A percentile compares a stretch with the other conserved stretches of the same genome.
Evolutionary conservation across 2,329 filamentous ascomycete genomes (phyloP).

Genomic region (Ceratocystis cubensis): DNA sequence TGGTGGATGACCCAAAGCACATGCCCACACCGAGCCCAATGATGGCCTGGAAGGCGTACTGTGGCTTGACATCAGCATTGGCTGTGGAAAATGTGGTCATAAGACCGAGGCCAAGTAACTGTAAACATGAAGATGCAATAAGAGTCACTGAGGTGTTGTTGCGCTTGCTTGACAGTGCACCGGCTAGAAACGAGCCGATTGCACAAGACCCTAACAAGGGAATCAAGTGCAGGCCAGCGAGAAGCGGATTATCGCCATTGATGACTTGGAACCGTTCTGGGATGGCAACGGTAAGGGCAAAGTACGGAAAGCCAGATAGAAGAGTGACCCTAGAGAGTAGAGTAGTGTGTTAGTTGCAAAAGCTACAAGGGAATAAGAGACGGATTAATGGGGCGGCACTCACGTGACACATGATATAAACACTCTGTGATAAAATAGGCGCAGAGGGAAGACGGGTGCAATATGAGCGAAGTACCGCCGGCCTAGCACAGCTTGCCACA

Average conservation of each 20-base stretch:
- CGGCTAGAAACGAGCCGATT: conserved; percentile 43
- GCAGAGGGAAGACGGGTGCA: conserved; percentile 44
- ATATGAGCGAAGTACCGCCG: conserved; percentile 30
- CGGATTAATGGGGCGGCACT: conserved; percentile 23
- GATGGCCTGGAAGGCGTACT: conserved; percentile 44
- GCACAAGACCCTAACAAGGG: conserved; percentile 47
- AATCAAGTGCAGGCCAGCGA: conserved; percentile 45
- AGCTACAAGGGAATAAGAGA: background rate
- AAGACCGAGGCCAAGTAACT: conserved; percentile 40
- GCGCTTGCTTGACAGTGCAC: conserved; percentile 39
- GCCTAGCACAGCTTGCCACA: conserved; percentile 40
- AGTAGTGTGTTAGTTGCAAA: conserved; percentile 2
- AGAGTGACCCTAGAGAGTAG: conserved; percentile 37
- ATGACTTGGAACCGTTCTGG: conserved; percentile 50
- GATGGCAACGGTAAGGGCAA: conserved; percentile 45
- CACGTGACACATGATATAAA: conserved; percentile 41
- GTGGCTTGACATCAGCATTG: conserved; percentile 29
- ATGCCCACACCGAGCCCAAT: conserved; percentile 49
- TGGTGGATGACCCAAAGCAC: conserved; percentile 43
- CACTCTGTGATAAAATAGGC: conserved; percentile 36
- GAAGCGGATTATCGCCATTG: conserved; percentile 39
- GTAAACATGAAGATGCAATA: conserved; percentile 37
- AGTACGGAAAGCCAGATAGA: conserved; percentile 45
- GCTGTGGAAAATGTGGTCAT: conserved; percentile 34
- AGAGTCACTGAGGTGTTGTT: conserved; percentile 44